Evolutionary conservation across 2,329 filamentous ascomycete species (phyloP).

Genomic region (Nemania sp.): DNA sequence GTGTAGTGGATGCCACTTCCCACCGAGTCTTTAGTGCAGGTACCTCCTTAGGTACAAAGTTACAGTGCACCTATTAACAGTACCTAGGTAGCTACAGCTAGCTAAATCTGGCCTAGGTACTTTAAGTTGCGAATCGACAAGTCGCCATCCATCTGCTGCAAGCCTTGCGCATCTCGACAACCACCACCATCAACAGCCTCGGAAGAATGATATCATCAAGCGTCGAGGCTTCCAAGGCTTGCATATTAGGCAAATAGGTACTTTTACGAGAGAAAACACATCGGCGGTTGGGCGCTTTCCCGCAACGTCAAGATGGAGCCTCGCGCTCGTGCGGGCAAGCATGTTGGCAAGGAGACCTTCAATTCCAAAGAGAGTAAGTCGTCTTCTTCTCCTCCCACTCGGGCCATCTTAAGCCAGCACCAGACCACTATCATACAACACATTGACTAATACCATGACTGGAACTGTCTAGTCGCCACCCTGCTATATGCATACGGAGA

Average conservation of each 20-base stretch:
- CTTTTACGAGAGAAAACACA: neutral
- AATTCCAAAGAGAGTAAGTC: constrained; percentile 68
- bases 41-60: too few species aligned
- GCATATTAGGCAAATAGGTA: neutral
- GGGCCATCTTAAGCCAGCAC: neutral
- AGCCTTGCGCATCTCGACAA: too few species aligned
- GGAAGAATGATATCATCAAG: neutral
- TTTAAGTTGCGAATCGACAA: too few species aligned
- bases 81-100: too few species aligned
- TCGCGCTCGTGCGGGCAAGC: constrained; percentile 75
- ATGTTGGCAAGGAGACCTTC: constrained; percentile 85
- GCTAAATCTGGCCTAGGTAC: too few species aligned
- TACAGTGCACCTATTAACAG: too few species aligned
- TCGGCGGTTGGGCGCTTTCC: neutral
- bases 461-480: constrained; percentile 63
- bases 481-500: constrained; percentile 84
- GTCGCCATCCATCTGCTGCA: too few species aligned
- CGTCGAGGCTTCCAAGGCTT: neutral
- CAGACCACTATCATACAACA: neutral
- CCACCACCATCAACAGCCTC: neutral
- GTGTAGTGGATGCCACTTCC: too few species aligned
- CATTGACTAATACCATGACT: constrained; percentile 21
- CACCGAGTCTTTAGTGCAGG: too few species aligned
- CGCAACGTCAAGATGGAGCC: constrained; percentile 63
- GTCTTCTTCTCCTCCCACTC: neutral